Percentiles rank a stretch among this genome's conserved stretches.
These are phyloP conservation scores for Peniophora sp. DNA, from an alignment of 1,284 basidiomycete genomes.

Conservation along the genomic window DNA sequence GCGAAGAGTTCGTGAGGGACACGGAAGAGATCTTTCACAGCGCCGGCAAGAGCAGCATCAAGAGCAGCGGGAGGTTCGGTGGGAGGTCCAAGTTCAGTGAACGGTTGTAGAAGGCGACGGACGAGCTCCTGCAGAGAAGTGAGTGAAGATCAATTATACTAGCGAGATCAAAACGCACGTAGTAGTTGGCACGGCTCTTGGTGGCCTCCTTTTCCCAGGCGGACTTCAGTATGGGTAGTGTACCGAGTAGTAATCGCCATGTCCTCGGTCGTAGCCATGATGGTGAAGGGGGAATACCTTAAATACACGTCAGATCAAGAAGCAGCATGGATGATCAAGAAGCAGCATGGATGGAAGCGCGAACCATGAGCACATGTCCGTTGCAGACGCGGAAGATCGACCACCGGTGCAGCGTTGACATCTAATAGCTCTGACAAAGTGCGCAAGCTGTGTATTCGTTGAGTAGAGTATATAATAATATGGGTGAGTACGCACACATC, in stretches of 20 bases:
- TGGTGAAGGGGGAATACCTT: conserved; percentile 66
- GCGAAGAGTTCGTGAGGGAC: conserved; percentile 46
- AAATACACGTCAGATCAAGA: conserved; percentile 4
- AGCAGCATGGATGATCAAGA: conserved; percentile 1
- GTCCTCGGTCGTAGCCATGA: conserved; percentile 64
- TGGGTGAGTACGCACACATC: conserved; percentile 41
- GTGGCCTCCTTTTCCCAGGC: conserved; percentile 48
- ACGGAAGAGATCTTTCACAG: conserved; percentile 49
- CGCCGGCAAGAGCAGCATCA: conserved; percentile 42
- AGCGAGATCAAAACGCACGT: conserved; percentile 35
- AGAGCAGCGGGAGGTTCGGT: conserved; percentile 29
- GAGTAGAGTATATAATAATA: conserved; percentile 6
- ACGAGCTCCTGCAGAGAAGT: conserved; percentile 49
- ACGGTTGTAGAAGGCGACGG: conserved; percentile 49
- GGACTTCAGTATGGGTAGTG: conserved; percentile 47
- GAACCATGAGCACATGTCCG: conserved; percentile 51
- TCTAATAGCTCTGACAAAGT: conserved; percentile 54
- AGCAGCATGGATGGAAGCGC: conserved; percentile 5
- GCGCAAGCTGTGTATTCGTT: conserved; percentile 32
- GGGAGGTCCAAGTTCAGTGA: conserved; percentile 40
- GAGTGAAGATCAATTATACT: neutral
- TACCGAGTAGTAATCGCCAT: conserved; percentile 67
- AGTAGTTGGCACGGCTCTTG: conserved; percentile 62
- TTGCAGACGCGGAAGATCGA: conserved; percentile 50
- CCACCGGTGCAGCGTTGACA: conserved; percentile 34